Percentiles rank a stretch among this genome's conserved stretches.
These are phyloP conservation scores for Xylaria sp. DNA, from an alignment of 2,329 filamentous ascomycete genomes.

Conservation along the genomic window DNA sequence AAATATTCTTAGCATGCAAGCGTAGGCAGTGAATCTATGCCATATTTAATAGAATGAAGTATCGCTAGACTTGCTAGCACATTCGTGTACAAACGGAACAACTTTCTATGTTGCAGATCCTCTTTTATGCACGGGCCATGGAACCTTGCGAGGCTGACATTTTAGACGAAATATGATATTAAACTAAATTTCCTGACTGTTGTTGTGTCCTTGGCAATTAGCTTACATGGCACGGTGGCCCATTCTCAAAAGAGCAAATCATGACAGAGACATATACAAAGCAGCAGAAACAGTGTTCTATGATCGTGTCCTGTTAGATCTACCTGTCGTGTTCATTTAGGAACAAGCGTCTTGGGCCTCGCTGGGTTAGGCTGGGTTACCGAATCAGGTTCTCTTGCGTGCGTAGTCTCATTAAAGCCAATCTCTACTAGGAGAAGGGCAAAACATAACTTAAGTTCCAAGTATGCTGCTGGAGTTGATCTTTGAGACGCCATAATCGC, in stretches of 20 bases:
- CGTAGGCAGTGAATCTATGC: not conserved
- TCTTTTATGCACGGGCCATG: too few species aligned
- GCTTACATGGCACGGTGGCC: not conserved
- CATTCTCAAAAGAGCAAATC: not conserved
- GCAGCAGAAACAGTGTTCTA: not conserved
- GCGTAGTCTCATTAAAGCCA: conserved; percentile 10
- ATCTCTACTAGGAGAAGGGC: conserved; percentile 4
- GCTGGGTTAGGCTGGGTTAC: not conserved
- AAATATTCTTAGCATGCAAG: not conserved
- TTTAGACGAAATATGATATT: too few species aligned
- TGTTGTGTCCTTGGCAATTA: not conserved
- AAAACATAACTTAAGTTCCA: not conserved
- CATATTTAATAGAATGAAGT: not conserved
- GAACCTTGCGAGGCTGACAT: too few species aligned
- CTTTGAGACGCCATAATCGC: conserved; percentile 28
- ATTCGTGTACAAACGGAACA: too few species aligned
- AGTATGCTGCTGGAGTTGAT: not conserved
- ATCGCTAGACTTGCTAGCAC: too few species aligned
- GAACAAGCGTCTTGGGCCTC: not conserved
- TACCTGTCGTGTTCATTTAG: not conserved
- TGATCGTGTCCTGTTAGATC: not conserved
- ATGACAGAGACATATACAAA: not conserved
- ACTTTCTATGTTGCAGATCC: too few species aligned
- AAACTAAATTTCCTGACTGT: too few species aligned
- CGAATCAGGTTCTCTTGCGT: not conserved